Percentiles rank a stretch among this genome's conserved stretches.
phyloP scores from a whole-genome alignment of 2,329 filamentous ascomycete genomes.

The Arachnopeziza araneosa region DNA sequence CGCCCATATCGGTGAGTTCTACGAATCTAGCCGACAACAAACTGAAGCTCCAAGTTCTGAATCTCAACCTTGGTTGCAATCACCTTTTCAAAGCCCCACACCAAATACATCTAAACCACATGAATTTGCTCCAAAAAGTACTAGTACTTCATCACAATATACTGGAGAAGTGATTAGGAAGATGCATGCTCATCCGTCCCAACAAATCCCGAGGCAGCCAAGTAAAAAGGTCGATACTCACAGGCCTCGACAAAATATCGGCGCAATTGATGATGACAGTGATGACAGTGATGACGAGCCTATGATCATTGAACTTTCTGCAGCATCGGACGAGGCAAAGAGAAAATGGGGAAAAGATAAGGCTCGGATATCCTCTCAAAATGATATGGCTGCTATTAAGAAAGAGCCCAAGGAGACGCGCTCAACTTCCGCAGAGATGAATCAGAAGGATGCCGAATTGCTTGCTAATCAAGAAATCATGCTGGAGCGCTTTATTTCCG shows the following conservation, averaged over 20 bases:
- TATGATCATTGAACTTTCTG: not conserved
- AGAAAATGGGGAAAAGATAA: not conserved
- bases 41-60: not conserved
- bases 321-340: not conserved
- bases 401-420: not conserved
- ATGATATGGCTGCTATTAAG: not conserved
- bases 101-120: not conserved
- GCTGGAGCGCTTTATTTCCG: not conserved
- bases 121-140: not conserved
- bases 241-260: not conserved
- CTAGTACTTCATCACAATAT: too few relatives aligned
- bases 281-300: slow-evolving; percentile 1
- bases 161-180: too few relatives aligned
- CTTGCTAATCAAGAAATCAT: not conserved
- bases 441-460: not conserved
- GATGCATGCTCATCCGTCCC: too few relatives aligned
- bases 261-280: not conserved
- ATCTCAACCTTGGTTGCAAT: not conserved
- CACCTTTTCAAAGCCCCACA: not conserved
- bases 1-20: not conserved
- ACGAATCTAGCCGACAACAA: not conserved
- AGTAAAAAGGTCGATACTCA: not conserved
- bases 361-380: not conserved
- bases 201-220: too few relatives aligned
- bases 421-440: not conserved